Percentiles rank a stretch among this genome's conserved stretches.
phyloP scores from a whole-genome alignment of 228 moss, liverwort and hornwort species.

The Sphagnum fallax region DNA sequence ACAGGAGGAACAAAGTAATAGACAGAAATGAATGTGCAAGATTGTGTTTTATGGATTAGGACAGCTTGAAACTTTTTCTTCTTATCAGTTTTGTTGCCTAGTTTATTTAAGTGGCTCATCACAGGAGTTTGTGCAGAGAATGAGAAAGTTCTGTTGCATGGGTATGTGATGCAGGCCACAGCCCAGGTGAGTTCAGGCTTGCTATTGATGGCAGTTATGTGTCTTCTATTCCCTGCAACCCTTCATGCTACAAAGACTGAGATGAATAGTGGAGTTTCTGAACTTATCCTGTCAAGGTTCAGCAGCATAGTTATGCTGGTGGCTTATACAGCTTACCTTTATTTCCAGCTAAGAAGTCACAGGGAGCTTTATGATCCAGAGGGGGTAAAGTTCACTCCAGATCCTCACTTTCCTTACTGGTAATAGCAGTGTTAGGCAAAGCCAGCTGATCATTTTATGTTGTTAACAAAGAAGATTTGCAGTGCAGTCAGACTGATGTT shows the following conservation, averaged over 20 bases:
- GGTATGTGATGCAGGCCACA: conserved; percentile 30
- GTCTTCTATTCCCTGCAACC: conserved; percentile 84
- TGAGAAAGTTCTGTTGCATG: background rate
- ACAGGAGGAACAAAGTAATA: too few species aligned
- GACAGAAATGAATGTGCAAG: too few species aligned
- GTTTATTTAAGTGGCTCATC: too few species aligned
- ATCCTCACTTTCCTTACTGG: background rate
- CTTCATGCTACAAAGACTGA: conserved; percentile 95
- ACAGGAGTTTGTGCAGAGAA: too few species aligned
- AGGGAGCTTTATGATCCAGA: conserved; percentile 52
- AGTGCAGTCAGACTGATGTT: too few species aligned
- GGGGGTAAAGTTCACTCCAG: conserved; percentile 13
- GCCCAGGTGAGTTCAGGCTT: conserved; percentile 83
- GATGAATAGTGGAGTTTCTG: conserved; percentile 58
- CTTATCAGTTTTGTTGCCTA: too few species aligned
- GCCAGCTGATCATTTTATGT: too few species aligned
- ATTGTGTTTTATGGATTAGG: too few species aligned
- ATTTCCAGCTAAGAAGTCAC: conserved; percentile 86
- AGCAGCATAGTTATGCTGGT: conserved; percentile 74
- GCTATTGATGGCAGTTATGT: conserved; percentile 90
- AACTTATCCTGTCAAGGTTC: conserved; percentile 78
- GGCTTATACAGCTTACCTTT: conserved; percentile 71
- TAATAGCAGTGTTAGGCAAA: too few species aligned
- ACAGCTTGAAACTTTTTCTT: too few species aligned
- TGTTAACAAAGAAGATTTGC: too few species aligned